phyloP scores from a whole-genome alignment of 2,329 filamentous ascomycete species.

The Aurifilum marmelostoma region DNA sequence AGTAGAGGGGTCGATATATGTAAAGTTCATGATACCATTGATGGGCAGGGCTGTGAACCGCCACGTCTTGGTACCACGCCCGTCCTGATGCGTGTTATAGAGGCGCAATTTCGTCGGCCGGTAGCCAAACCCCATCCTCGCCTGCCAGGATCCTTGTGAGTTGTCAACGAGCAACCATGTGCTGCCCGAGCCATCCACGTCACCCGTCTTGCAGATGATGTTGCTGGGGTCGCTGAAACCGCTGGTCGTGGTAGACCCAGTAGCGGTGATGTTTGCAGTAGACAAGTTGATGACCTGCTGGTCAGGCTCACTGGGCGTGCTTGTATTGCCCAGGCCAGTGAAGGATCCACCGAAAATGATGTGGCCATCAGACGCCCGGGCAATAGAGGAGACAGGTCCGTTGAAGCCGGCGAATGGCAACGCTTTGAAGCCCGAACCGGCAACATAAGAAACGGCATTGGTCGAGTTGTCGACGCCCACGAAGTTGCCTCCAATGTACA shows the following conservation, averaged over 20 bases:
- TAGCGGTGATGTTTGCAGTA: constrained; percentile 72
- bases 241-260: constrained; percentile 60
- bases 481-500: constrained; percentile 91
- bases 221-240: constrained; percentile 78
- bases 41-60: constrained; percentile 84
- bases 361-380: constrained; percentile 76
- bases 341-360: constrained; percentile 93
- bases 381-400: constrained; percentile 84
- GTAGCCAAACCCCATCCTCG: constrained; percentile 81
- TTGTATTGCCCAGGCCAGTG: constrained; percentile 82
- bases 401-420: constrained; percentile 94
- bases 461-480: constrained; percentile 72
- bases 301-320: constrained; percentile 66
- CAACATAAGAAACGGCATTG: constrained; percentile 85
- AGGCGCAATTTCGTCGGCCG: constrained; percentile 84
- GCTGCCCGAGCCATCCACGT: constrained; percentile 68
- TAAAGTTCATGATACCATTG: constrained; percentile 94
- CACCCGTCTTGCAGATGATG: constrained; percentile 78
- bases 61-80: constrained; percentile 85
- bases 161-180: constrained; percentile 83
- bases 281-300: constrained; percentile 83
- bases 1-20: constrained; percentile 77
- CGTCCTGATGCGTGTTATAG: constrained; percentile 83
- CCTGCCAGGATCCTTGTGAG: constrained; percentile 79
- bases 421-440: constrained; percentile 70